Conservation (phyloP, 768 basidiomycete species). For the Pulveroboletus ravenelii region DNA sequence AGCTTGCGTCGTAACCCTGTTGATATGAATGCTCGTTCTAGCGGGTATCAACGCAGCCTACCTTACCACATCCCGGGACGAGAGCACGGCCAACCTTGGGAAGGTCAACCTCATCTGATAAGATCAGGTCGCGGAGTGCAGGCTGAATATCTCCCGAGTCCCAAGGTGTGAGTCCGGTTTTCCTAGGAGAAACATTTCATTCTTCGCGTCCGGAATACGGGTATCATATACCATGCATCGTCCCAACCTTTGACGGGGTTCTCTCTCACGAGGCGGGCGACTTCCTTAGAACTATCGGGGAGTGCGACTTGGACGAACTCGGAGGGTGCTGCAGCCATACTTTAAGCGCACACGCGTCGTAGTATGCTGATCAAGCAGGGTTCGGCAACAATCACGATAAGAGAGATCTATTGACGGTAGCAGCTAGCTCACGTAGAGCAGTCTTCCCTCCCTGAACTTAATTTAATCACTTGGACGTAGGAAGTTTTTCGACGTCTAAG, state of each 20-base stretch:
- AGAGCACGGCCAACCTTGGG: constrained; percentile 43
- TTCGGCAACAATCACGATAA: no score
- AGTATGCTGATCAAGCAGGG: no score
- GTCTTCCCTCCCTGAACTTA: no score
- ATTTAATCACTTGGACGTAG: no score
- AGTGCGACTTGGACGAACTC: background rate
- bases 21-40: background rate
- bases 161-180: constrained; percentile 56
- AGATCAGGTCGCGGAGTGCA: constrained; percentile 48
- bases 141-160: constrained; percentile 53
- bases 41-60: background rate
- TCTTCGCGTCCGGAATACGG: background rate
- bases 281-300: background rate
- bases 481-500: no score
- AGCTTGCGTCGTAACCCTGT: constrained; percentile 19
- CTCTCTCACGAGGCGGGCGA: constrained; percentile 11
- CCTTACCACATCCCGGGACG: constrained; percentile 57
- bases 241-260: constrained; percentile 16
- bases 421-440: no score
- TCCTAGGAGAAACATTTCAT: constrained; percentile 30
- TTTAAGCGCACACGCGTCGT: no score
- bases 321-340: background rate
- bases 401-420: no score
- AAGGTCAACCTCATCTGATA: constrained; percentile 40
- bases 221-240: constrained; percentile 13